Evolutionary conservation across 805 yeast species (phyloP).

Genomic region (Ogataea nitratoaversa): DNA sequence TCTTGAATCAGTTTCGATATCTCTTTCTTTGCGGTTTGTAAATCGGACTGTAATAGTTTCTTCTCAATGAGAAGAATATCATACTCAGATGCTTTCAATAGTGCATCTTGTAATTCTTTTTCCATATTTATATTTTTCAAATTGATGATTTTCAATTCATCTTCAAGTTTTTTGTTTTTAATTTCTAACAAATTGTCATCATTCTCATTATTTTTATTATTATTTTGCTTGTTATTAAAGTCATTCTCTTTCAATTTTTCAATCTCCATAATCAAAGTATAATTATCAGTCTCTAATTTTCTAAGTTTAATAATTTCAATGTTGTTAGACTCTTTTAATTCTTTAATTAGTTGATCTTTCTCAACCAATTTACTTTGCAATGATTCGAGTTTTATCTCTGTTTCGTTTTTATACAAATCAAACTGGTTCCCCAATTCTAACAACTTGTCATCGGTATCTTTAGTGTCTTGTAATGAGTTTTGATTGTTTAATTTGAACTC

Average conservation of each 20-base stretch:
- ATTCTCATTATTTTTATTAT: not conserved
- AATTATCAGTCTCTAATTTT: conserved; percentile 16
- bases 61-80: not conserved
- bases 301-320: conserved; percentile 12
- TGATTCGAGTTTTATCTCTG: not conserved
- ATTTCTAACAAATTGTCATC: not conserved
- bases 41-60: not conserved
- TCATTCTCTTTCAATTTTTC: conserved; percentile 3
- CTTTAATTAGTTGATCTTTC: conserved; percentile 1
- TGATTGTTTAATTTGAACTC: conserved; percentile 12
- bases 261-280: conserved; percentile 10
- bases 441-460: not conserved
- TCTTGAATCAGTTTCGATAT: not conserved
- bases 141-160: too few species aligned
- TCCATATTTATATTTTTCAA: not conserved
- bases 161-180: too few species aligned
- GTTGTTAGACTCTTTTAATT: conserved; percentile 7
- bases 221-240: not conserved
- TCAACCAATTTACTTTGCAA: not conserved
- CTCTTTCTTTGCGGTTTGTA: not conserved
- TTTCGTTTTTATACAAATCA: not conserved
- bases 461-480: not conserved
- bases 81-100: conserved; percentile 4
- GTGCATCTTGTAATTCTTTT: not conserved
- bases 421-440: not conserved